Percentiles rank a stretch among this genome's conserved stretches.
Evolutionary conservation across 805 yeast species (phyloP).

Genomic region (Candida khao-thaluensis): DNA sequence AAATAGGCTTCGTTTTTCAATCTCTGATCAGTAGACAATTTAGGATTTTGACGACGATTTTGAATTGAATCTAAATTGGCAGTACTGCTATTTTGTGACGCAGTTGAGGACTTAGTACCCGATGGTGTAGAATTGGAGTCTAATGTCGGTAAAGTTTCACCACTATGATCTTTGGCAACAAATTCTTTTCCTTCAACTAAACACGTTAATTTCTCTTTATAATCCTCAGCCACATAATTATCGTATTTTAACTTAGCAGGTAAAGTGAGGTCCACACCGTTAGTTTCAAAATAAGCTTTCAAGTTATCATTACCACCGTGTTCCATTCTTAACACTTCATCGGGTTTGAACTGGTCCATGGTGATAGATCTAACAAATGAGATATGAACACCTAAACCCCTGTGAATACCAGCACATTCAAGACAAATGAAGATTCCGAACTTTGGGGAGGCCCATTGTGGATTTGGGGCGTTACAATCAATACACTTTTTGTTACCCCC

Average conservation of each 20-base stretch:
- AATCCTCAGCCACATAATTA: slow-evolving; percentile 92
- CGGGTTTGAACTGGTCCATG: slow-evolving; percentile 97
- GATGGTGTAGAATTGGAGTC: neutral
- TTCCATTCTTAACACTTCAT: slow-evolving; percentile 88
- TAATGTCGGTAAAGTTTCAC: slow-evolving; percentile 37
- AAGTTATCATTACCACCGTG: slow-evolving; percentile 87
- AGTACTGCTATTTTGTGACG: slow-evolving; percentile 3
- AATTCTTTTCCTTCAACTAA: slow-evolving; percentile 71
- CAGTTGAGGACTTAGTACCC: slow-evolving; percentile 6
- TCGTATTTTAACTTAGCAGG: slow-evolving; percentile 78
- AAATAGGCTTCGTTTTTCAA: slow-evolving; percentile 78
- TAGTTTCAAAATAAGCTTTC: slow-evolving; percentile 59
- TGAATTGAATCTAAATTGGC: slow-evolving; percentile 24
- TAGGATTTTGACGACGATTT: slow-evolving; percentile 46
- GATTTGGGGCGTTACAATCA: slow-evolving; percentile 94
- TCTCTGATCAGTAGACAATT: slow-evolving; percentile 38
- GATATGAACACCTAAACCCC: slow-evolving; percentile 94
- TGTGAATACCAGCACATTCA: slow-evolving; percentile 96
- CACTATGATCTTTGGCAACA: slow-evolving; percentile 60
- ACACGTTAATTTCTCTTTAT: slow-evolving; percentile 76
- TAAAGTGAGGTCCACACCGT: slow-evolving; percentile 65
- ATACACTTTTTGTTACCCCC: slow-evolving; percentile 80
- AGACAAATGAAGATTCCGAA: slow-evolving; percentile 96
- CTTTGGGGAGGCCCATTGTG: slow-evolving; percentile 99
- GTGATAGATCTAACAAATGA: slow-evolving; percentile 96